Conservation (phyloP, 306 rosid species). For the Adenanthera pavonina region DNA sequence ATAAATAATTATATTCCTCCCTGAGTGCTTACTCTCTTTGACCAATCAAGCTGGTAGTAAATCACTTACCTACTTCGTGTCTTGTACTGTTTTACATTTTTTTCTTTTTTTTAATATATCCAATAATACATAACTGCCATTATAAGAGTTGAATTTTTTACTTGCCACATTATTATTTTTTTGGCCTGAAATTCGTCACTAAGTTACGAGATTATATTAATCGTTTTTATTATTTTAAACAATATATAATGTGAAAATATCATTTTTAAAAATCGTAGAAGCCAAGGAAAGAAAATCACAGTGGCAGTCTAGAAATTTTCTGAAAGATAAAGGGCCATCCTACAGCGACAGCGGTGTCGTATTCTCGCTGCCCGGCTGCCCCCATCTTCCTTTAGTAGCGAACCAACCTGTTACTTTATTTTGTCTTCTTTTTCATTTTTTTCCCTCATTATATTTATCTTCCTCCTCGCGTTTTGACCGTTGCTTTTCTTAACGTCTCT, state of each 20-base stretch:
- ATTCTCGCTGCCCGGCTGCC: conserved; percentile 44
- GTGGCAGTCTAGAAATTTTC: conserved; percentile 44
- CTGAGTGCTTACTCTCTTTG: too few species aligned
- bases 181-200: too few species aligned
- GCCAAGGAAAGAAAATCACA: neutral
- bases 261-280: neutral
- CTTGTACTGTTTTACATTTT: too few species aligned
- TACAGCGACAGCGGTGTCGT: conserved; percentile 39
- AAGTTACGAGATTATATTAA: too few species aligned
- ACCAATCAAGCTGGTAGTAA: too few species aligned
- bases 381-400: conserved; percentile 53
- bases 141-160: too few species aligned
- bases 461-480: conserved; percentile 66
- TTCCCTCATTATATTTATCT: conserved; percentile 8
- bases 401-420: conserved; percentile 49
- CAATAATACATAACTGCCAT: too few species aligned
- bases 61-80: too few species aligned
- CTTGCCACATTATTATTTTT: too few species aligned
- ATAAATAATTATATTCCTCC: too few species aligned
- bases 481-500: conserved; percentile 71
- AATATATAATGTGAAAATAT: too few species aligned
- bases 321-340: conserved; percentile 39
- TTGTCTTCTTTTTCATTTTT: conserved; percentile 34
- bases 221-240: neutral
- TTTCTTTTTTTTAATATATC: too few species aligned